These are phyloP conservation scores for Tulasnella sp. DNA, from an alignment of 768 basidiomycete species.

Conservation along the genomic window DNA sequence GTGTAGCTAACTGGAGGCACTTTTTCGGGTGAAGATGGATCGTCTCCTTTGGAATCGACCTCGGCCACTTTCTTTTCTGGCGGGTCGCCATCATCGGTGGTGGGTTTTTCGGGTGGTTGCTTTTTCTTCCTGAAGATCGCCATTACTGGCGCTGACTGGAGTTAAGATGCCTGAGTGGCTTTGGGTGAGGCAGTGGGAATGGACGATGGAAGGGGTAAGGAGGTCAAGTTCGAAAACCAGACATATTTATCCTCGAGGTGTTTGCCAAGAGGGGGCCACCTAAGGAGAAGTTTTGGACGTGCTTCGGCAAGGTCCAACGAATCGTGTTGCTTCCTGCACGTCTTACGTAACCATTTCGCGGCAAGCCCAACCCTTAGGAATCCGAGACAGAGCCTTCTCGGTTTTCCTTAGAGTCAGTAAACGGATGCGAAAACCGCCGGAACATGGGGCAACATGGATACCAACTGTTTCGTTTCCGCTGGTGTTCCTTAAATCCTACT, in stretches of 20 bases:
- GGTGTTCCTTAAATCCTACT: not conserved
- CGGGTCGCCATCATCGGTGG: not conserved
- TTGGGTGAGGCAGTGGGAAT: not conserved
- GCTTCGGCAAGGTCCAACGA: not conserved
- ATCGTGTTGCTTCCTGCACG: not conserved
- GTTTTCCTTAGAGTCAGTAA: conserved; percentile 4
- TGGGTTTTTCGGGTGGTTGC: not conserved
- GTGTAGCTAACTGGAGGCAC: conserved; percentile 40
- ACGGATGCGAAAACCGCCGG: not conserved
- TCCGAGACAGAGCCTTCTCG: not conserved
- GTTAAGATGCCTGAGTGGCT: not conserved
- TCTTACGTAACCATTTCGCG: not conserved
- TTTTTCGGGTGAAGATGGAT: not conserved
- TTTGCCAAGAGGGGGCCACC: not conserved
- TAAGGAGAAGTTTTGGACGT: not conserved
- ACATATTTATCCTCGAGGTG: conserved; percentile 1
- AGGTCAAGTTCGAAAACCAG: not conserved
- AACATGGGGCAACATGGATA: not conserved
- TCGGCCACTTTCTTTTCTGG: not conserved
- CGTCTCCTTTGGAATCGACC: not conserved
- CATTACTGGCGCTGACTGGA: not conserved
- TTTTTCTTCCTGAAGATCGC: not conserved
- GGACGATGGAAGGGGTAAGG: not conserved
- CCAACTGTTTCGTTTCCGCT: not conserved
- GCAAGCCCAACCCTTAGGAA: not conserved